phyloP scores from a whole-genome alignment of 208 protist species.

The Trypanosoma cruzi region DNA sequence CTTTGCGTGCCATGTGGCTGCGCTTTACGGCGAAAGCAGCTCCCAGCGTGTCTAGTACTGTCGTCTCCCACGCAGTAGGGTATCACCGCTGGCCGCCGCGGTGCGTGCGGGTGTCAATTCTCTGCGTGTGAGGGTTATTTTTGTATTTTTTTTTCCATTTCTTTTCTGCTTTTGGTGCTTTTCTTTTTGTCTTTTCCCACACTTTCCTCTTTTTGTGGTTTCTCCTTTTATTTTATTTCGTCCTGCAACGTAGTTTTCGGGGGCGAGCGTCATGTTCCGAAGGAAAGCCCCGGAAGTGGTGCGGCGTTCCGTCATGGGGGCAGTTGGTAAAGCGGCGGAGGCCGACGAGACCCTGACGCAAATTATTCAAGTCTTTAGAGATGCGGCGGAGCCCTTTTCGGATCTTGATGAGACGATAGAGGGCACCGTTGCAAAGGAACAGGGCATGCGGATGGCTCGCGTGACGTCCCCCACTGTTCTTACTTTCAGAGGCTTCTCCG shows the following conservation, averaged over 20 bases:
- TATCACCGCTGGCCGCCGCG: neutral
- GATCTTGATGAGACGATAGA: slow-evolving; percentile 73
- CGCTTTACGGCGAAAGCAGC: no score
- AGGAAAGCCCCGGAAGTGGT: slow-evolving; percentile 31
- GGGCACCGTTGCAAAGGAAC: neutral
- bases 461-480: slow-evolving; percentile 28
- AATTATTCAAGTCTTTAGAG: slow-evolving; percentile 38
- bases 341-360: slow-evolving; percentile 27
- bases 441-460: neutral
- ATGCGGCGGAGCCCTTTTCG: slow-evolving; percentile 47
- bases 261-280: slow-evolving; percentile 42
- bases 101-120: neutral
- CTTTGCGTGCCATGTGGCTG: no score
- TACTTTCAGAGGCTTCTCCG: slow-evolving; percentile 65
- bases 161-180: no score
- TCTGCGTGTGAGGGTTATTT: neutral
- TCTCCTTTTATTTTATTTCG: neutral
- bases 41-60: no score
- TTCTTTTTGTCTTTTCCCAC: no score
- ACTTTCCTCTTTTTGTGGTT: neutral
- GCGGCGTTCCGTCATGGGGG: slow-evolving; percentile 17
- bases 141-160: slow-evolving; percentile 17
- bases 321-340: slow-evolving; percentile 6
- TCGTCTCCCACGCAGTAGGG: no score
- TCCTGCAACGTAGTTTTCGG: neutral